These are phyloP conservation scores for Apiospora aurea DNA, from an alignment of 2,329 filamentous ascomycete species.

Conservation along the genomic window DNA sequence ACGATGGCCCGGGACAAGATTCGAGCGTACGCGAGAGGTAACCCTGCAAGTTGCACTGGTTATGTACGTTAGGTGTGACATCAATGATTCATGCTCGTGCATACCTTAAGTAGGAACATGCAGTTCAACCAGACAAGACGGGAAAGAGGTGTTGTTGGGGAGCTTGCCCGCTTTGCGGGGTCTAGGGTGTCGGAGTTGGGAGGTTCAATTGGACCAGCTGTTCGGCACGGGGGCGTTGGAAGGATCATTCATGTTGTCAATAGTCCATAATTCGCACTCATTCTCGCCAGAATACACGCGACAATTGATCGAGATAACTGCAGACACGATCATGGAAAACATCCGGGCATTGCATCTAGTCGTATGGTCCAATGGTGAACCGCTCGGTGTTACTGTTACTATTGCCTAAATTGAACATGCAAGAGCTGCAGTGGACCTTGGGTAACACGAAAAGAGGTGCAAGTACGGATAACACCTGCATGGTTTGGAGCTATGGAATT, in stretches of 20 bases:
- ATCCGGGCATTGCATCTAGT: background rate
- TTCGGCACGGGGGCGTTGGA: background rate
- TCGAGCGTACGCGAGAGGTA: background rate
- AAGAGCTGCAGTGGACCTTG: conserved; percentile 1
- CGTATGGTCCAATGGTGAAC: background rate
- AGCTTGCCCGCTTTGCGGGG: background rate
- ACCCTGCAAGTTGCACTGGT: background rate
- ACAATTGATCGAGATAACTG: conserved; percentile 1
- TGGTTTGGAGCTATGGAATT: background rate
- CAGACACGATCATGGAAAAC: background rate
- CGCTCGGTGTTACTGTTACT: background rate
- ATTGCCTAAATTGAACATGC: background rate
- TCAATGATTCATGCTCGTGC: background rate
- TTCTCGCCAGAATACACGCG: background rate
- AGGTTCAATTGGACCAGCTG: background rate
- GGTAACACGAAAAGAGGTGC: background rate
- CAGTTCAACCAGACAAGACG: background rate
- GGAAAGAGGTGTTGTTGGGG: background rate
- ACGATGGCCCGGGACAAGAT: background rate
- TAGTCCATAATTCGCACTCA: background rate
- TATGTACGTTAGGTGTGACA: background rate
- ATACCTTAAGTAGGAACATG: background rate
- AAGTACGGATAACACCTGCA: background rate
- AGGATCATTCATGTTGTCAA: background rate
- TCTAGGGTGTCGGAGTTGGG: conserved; percentile 18